A percentile compares a stretch with the other conserved stretches of the same genome.
phyloP scores from a whole-genome alignment of 192 early-diverging fungal genomes.

The Gaertneriomyces semiglobifer region DNA sequence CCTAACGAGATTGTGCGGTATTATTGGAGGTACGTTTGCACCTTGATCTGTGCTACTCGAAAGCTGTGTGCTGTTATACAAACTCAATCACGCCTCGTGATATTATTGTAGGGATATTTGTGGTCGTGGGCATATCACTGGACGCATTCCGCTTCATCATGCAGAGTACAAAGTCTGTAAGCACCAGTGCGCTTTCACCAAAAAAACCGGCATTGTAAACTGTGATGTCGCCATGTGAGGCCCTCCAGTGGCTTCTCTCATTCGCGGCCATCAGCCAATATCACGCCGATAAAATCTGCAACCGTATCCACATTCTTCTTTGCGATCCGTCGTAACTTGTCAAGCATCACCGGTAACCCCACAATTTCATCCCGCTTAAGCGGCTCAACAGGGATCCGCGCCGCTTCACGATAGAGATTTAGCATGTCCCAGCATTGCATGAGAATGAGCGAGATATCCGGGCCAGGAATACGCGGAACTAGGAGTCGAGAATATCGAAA shows the following conservation, averaged over 20 bases:
- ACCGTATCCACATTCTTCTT: neutral
- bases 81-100: neutral
- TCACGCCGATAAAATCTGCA: neutral
- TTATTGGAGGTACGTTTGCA: constrained; percentile 63
- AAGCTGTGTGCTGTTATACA: neutral
- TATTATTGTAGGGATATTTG: constrained; percentile 47
- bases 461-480: neutral
- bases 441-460: neutral
- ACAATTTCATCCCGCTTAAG: neutral
- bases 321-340: neutral
- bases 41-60: neutral
- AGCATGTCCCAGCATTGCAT: constrained; percentile 2
- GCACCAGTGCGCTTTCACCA: too few species aligned
- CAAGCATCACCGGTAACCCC: neutral
- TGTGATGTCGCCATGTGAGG: too few species aligned
- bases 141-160: constrained; percentile 22
- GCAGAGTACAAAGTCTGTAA: neutral
- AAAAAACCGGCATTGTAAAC: too few species aligned
- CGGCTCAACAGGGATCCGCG: neutral
- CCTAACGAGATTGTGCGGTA: constrained; percentile 77
- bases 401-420: neutral
- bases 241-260: neutral
- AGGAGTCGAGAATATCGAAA: neutral
- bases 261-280: neutral
- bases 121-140: constrained; percentile 58